Conservation (phyloP, 257 asterid species). For the Ophiorrhiza pumila region DNA sequence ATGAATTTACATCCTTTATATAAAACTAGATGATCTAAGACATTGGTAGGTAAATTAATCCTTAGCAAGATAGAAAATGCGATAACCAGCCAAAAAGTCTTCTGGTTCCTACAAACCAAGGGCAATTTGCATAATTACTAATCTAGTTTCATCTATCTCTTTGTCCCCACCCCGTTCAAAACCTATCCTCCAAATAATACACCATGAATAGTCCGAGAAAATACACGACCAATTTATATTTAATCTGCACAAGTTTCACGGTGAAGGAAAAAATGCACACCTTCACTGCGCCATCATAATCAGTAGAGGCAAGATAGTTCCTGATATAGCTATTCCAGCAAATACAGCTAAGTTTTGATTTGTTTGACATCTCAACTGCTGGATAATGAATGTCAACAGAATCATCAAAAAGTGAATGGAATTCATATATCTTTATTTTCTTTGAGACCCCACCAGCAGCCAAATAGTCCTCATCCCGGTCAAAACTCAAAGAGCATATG, state of each 20-base stretch:
- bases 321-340: slow-evolving; percentile 93
- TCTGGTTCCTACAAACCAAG: background rate
- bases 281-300: slow-evolving; percentile 82
- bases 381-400: slow-evolving; percentile 92
- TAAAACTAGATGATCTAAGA: background rate
- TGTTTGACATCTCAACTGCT: slow-evolving; percentile 75
- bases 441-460: slow-evolving; percentile 95
- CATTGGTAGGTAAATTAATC: background rate
- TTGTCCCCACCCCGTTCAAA: background rate
- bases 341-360: slow-evolving; percentile 75
- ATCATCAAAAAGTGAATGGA: slow-evolving; percentile 57
- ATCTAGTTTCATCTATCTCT: background rate
- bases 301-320: slow-evolving; percentile 89
- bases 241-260: background rate
- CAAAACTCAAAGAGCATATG: slow-evolving; percentile 89
- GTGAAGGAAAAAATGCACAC: slow-evolving; percentile 22
- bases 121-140: background rate
- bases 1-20: too few species aligned
- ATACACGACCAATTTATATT: background rate
- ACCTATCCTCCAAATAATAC: background rate
- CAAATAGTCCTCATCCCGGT: slow-evolving; percentile 86
- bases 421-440: slow-evolving; percentile 85
- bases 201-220: too few species aligned
- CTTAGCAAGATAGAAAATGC: background rate
- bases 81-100: background rate